Base-by-base conservation (phyloP, 441 rosid genomes). In the Biscutella laevigata region DNA sequence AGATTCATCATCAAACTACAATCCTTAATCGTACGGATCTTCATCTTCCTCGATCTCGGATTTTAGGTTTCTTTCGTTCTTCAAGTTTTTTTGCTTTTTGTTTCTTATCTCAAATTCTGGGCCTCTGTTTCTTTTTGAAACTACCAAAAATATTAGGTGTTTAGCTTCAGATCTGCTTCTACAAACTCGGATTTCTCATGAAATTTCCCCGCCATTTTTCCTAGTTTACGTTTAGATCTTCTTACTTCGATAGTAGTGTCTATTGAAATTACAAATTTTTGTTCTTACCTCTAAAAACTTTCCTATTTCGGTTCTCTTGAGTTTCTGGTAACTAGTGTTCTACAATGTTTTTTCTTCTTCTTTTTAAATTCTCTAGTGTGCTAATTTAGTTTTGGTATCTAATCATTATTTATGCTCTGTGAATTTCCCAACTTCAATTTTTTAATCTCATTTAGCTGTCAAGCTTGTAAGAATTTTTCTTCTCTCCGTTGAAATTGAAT, bases 11-110 rank as follows among this genome's bases (percentile, higher is more conserved):
- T n/a, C n/a, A n/a, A n/a, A n/a, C n/a, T n/a, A n/a, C n/a, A n/a
- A n/a, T n/a, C n/a, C n/a, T n/a, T n/a, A n/a, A n/a, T n/a, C n/a
- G n/a, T n/a, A n/a, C n/a, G n/a, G 54, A 53, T 37, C 61, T 28
- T 11, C 45, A 1, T 47, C 53, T 26, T 38, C 55, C 40, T 48
- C 59, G 30, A 49, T 64, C 56, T 67, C 40, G 16, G 11, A 1
- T 53, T 57, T 26, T 35, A 37, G 34, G 45, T 12, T 46, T 53
- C 7, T 42, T 11, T 46, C 29, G 15, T 59, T 25, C 13, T 46
- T 33, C 49, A 39, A 14, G 29, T 7, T 16, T 11, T 20, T 32
- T 11, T 43, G 7, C 4, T 42, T 36, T 7, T 9, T 2, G 25
- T 13, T 27, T 17, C 29, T 7, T 4, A 1, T 68, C 53, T 49